A percentile compares a stretch with the other conserved stretches of the same genome.
These are phyloP conservation scores for Scedosporium boydii DNA, from an alignment of 2,329 filamentous ascomycete genomes.

Conservation along the genomic window DNA sequence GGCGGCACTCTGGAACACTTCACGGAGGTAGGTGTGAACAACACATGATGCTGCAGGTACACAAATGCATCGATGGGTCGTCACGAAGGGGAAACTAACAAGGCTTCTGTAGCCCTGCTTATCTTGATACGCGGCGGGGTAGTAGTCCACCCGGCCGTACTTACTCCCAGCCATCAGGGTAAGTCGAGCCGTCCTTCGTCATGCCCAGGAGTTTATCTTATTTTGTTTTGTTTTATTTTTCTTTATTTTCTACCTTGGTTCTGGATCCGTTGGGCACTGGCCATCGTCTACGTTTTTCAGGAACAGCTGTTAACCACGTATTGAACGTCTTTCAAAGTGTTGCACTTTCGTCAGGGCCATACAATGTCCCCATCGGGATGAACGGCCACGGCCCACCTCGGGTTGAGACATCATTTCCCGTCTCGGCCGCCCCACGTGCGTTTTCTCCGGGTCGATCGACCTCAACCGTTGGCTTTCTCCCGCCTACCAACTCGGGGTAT, in stretches of 20 bases:
- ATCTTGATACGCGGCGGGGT: conserved; percentile 4
- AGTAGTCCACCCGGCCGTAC: conserved; percentile 2
- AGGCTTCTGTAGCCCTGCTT: conserved; percentile 3
- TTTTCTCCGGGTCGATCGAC: neutral
- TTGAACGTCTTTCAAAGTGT: neutral
- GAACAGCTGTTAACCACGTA: neutral
- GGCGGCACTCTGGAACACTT: neutral
- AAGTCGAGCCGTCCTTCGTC: neutral
- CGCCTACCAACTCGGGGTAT: neutral
- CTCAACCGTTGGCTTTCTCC: neutral
- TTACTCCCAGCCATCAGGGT: conserved; percentile 6
- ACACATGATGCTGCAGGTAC: conserved; percentile 3
- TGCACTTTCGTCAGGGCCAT: neutral
- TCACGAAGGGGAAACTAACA: neutral
- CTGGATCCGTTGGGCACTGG: neutral
- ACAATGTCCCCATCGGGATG: conserved; percentile 1
- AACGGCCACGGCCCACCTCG: conserved; percentile 5
- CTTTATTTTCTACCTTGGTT: neutral
- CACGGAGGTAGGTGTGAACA: conserved; percentile 2
- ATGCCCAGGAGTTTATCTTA: neutral
- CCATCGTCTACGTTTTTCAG: neutral
- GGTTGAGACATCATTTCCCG: conserved; percentile 3
- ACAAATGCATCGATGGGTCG: neutral
- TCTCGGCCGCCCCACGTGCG: neutral
- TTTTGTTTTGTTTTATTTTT: neutral